Base-by-base conservation (phyloP, 352 stramenopile species). In the Globisporangium acanthophoron region DNA sequence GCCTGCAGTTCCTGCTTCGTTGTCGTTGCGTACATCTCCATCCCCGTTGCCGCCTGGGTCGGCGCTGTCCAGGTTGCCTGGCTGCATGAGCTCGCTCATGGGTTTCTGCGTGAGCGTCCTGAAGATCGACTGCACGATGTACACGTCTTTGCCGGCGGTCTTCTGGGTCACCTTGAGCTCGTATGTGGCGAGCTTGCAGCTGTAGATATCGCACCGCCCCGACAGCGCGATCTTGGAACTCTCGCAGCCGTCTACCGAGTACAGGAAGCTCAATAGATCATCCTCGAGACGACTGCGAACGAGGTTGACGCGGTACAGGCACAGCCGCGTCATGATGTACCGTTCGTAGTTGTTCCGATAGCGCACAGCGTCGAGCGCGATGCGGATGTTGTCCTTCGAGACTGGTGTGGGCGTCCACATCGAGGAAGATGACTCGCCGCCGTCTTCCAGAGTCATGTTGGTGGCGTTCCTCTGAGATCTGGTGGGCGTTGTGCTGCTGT, bases 181-280 rank as follows among this genome's bases (percentile, higher is more conserved):
- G 62, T 74, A 81, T 49, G 65, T 75, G 49, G 74, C 76, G 29
- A 74, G 67, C 11, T 57, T 62, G 44, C 70, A 81, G 49, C 68
- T 65, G 56, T 79, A 77, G 52, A 79, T 67, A 55, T 81, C 65
- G 41, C 73, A 81, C 15, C 66, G 65, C n/a, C 73, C 73, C 31
- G 66, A 66, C 33, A 50, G 24, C 24, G 55, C 61, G 6, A 79
- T 58, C 20, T 69, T 56, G 5, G 51, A 50, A 31, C 53, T 56
- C 45, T 63, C 57, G 21, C 73, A 81, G 35, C 73, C 73, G 31
- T 81, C 70, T 21, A 77, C 70, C 0, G 61, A 77, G 54, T 70
- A 61, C 13, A 81, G 55, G 41, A 65, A 81, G 52, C 46, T 74
- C 20, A 31, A 20, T 20, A 81, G 21, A 4, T 62, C 58, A 51